Evolutionary conservation across 176 grass and related monocot genomes (phyloP).

Genomic region (Oryza coarctata): DNA sequence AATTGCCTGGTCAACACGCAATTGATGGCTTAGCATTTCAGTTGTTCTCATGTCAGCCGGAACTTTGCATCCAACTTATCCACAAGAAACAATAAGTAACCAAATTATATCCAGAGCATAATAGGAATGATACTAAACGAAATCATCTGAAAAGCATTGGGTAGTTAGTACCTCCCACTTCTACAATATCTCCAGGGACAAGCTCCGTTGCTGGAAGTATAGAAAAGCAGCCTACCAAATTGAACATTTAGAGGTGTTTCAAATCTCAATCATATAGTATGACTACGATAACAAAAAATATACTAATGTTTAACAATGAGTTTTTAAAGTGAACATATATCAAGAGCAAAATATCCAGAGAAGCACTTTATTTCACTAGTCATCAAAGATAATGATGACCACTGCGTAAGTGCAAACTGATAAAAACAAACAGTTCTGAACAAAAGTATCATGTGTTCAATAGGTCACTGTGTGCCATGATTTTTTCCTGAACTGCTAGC

Average conservation of each 20-base stretch:
- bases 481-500: neutral
- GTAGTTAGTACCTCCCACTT: conserved; percentile 86
- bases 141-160: conserved; percentile 20
- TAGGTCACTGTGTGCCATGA: neutral
- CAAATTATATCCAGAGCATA: conserved; percentile 31
- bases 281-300: neutral
- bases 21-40: conserved; percentile 93
- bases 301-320: neutral
- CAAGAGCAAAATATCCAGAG: neutral
- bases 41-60: conserved; percentile 96
- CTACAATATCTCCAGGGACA: conserved; percentile 99
- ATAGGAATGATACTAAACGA: conserved; percentile 9
- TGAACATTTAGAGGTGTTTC: conserved; percentile 27
- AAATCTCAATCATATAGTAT: conserved; percentile 21
- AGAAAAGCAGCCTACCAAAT: conserved; percentile 84
- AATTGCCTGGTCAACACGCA: conserved; percentile 99
- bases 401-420: neutral
- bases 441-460: neutral
- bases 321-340: neutral
- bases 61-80: conserved; percentile 92
- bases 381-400: neutral
- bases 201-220: conserved; percentile 97
- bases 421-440: neutral
- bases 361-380: neutral
- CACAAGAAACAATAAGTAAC: conserved; percentile 14